phyloP scores from a whole-genome alignment of 768 basidiomycete species.

The Mycena galopus region DNA sequence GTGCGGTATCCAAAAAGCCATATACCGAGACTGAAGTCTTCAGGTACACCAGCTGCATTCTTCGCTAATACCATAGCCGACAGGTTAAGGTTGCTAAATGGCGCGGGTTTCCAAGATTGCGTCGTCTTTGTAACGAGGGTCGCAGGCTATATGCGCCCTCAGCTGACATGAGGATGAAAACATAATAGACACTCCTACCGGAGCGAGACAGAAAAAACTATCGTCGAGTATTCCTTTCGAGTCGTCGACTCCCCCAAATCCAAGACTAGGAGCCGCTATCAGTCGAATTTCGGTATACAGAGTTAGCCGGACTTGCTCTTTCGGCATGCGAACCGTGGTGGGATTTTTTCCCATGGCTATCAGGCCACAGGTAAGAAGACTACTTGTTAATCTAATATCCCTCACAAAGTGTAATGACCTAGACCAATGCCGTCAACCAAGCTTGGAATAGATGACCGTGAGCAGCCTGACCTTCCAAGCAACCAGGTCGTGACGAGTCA shows the following conservation, averaged over 20 bases:
- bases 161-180: neutral
- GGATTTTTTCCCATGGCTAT: too few species aligned
- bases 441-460: neutral
- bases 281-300: neutral
- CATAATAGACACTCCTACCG: neutral
- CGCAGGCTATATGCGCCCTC: neutral
- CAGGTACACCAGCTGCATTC: neutral
- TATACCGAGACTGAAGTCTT: conserved; percentile 5
- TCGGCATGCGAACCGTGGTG: too few species aligned
- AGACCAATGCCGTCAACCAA: neutral
- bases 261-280: neutral
- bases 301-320: too few species aligned
- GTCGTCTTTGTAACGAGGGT: neutral
- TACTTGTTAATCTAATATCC: neutral
- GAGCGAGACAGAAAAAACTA: neutral
- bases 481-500: neutral
- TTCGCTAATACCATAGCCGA: neutral
- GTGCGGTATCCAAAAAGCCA: neutral
- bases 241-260: neutral
- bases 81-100: neutral
- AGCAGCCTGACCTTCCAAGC: conserved; percentile 8
- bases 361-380: neutral
- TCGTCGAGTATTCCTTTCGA: neutral
- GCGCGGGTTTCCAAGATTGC: neutral
- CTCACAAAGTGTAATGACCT: neutral